phyloP scores from a whole-genome alignment of 2,329 filamentous ascomycete genomes.

The Arachnomyces sp. region DNA sequence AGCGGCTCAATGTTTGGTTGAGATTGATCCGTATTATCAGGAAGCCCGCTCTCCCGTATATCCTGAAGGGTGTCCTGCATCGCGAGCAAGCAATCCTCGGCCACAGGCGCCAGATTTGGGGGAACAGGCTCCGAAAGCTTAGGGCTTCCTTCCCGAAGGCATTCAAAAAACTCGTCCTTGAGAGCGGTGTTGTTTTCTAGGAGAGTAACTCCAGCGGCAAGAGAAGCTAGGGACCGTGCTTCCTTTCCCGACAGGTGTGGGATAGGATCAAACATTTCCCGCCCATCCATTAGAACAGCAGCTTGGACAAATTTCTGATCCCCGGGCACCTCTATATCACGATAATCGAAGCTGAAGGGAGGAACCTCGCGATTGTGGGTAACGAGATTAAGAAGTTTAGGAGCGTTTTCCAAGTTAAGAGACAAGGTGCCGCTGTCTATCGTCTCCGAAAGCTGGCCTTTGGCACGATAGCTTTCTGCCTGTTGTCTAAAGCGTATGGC shows the following conservation, averaged over 20 bases:
- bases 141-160: neutral
- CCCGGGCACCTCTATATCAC: neutral
- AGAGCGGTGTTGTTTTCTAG: neutral
- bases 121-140: neutral
- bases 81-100: conserved; percentile 1
- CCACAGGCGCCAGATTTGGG: neutral
- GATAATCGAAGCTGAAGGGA: neutral
- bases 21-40: too few relatives aligned
- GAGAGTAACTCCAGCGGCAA: neutral
- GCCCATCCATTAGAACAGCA: neutral
- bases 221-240: neutral
- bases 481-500: conserved; percentile 30
- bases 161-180: neutral
- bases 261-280: neutral
- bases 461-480: conserved; percentile 3
- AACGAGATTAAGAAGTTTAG: neutral
- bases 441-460: neutral
- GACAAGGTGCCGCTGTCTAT: neutral
- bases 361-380: neutral
- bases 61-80: conserved; percentile 5
- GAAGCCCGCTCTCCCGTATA: too few relatives aligned
- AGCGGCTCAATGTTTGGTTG: too few relatives aligned
- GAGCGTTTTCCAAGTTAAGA: neutral
- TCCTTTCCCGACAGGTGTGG: too few relatives aligned
- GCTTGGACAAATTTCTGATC: neutral